Base-by-base conservation (phyloP, 768 basidiomycete genomes). In the Termitomyces sp. region DNA sequence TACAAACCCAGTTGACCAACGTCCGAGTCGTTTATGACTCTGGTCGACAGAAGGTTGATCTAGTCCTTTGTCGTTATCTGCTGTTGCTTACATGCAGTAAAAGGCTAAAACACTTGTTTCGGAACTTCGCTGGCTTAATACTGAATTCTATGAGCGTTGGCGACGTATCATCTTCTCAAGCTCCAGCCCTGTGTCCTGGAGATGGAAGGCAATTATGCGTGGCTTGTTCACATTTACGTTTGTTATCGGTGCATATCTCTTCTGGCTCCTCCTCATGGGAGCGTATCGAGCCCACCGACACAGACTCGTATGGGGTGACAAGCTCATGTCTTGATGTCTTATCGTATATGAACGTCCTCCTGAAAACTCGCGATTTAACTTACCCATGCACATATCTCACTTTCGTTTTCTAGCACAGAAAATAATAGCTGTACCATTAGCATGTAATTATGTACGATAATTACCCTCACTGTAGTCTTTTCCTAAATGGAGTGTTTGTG, bases 261-360 rank as follows among this genome's bases (percentile, higher is more conserved):
- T 78, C 25, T 86, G 79, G 79, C 78, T 85, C 30, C 80, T 83
- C 0, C 65, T 88, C 19, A 74, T 76, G 23, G 89, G 88, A 30
- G 88, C 82, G 25, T 86, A 88, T 58, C 76, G 84, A 37, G 89
- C 89, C 21, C 86, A 91, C 67, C 77, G 85, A 62, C 83, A 89
- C 63, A 74, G 87, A 41, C 79, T 89, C 21, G 81, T 91, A 14
- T 91, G 88, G 88, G 89, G 89, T 50, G 88, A 88, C 64, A 80
- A 83, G 51, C 74, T 91, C 55, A 86, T 90, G 79, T 87, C 84
- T 44, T 91, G 68, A 56, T 12, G 12, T 40, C 21, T 16, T 17
- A 35, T 39, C 23, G 21, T 19, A 42, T 28, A 16, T 25, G 16
- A 16, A 16, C 8, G 14, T 32, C 12, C 23, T 16, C 42, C 8